Percentiles rank a stretch among this genome's conserved stretches.
phyloP scores from a whole-genome alignment of 352 stramenopile species.

The Pythium biforme region DNA sequence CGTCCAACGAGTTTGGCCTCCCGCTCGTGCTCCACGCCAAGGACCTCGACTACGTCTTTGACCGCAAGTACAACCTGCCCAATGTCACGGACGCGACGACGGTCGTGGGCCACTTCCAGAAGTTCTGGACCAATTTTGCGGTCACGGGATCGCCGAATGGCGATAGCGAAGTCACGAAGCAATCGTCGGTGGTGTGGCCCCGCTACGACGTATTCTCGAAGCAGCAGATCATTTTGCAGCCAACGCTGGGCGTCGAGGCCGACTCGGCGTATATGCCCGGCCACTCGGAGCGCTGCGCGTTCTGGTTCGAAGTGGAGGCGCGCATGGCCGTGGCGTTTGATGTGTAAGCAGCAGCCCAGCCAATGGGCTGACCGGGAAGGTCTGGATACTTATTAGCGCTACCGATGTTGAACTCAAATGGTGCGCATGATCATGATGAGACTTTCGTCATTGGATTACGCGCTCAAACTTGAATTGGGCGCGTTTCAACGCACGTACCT shows the following conservation, averaged over 20 bases:
- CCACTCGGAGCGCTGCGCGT: constrained; percentile 15
- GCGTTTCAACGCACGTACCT: no score
- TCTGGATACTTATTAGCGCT: no score
- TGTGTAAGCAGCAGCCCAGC: neutral
- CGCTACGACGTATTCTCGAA: constrained; percentile 1
- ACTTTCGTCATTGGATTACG: no score
- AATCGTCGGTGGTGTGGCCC: neutral
- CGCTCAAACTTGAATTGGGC: no score
- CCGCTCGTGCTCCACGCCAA: constrained; percentile 12
- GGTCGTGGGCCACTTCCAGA: constrained; percentile 11
- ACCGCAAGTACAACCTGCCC: constrained; percentile 4
- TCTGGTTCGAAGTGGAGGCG: constrained; percentile 14
- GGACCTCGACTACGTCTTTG: constrained; percentile 19
- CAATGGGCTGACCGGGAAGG: no score
- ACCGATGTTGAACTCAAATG: no score
- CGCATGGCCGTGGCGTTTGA: constrained; percentile 8
- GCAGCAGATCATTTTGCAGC: constrained; percentile 19
- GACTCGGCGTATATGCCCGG: constrained; percentile 3
- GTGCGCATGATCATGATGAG: no score
- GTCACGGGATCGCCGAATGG: constrained; percentile 10
- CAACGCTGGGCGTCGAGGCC: constrained; percentile 1
- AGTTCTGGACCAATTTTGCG: constrained; percentile 23
- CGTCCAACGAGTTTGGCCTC: neutral
- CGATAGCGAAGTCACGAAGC: neutral
- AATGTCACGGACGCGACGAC: neutral